phyloP scores from a whole-genome alignment of 1,284 basidiomycete genomes.

The Rhizoctonia solani region DNA sequence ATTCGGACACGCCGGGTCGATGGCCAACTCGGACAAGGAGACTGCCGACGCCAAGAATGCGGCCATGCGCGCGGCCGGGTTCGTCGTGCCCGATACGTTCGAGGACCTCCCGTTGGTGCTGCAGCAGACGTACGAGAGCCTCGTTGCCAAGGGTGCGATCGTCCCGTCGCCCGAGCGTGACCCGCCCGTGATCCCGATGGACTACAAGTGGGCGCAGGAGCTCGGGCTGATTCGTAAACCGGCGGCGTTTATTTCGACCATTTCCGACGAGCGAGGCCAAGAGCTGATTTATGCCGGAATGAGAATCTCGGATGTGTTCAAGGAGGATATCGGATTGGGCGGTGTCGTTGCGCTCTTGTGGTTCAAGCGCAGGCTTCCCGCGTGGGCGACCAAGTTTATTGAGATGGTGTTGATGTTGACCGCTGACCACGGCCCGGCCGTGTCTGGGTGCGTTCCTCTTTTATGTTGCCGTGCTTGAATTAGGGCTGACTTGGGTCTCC shows the following conservation, averaged over 20 bases:
- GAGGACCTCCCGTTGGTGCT: constrained; percentile 90
- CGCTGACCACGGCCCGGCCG: constrained; percentile 97
- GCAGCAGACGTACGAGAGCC: constrained; percentile 81
- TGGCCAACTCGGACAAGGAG: constrained; percentile 98
- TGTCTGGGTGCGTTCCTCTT: constrained; percentile 61
- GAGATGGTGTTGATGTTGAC: constrained; percentile 99
- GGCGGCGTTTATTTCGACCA: constrained; percentile 98
- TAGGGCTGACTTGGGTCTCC: no score
- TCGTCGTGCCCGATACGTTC: constrained; percentile 97
- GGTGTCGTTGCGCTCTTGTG: constrained; percentile 96
- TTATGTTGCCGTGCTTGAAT: constrained; percentile 12
- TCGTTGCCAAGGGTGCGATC: constrained; percentile 75
- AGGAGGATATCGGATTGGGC: constrained; percentile 95
- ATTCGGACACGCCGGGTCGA: constrained; percentile 97
- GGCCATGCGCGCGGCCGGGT: constrained; percentile 93
- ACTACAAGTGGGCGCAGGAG: constrained; percentile 99
- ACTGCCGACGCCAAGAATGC: constrained; percentile 98
- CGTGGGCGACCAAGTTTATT: constrained; percentile 92
- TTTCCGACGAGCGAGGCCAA: constrained; percentile 98
- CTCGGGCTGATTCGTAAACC: constrained; percentile 98
- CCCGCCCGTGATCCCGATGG: constrained; percentile 97
- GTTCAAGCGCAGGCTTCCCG: constrained; percentile 91
- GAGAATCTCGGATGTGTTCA: constrained; percentile 98
- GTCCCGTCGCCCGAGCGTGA: constrained; percentile 78
- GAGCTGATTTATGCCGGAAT: constrained; percentile 99